Evolutionary conservation across 1,139 yeast species (phyloP).

Genomic region (Tardiomyces blankii): DNA sequence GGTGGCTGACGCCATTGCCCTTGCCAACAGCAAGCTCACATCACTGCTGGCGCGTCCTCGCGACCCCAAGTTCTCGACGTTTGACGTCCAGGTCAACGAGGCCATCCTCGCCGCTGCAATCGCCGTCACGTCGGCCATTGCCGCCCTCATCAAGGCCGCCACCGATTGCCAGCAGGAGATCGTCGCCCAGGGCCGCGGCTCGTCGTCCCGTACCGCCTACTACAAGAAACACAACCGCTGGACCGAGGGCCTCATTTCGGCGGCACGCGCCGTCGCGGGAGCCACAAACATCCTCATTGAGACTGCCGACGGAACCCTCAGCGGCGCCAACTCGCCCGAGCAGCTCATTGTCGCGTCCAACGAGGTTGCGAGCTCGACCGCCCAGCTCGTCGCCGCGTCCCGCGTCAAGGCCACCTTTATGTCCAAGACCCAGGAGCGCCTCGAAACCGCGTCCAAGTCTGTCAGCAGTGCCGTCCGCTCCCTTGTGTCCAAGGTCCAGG

Average conservation of each 20-base stretch:
- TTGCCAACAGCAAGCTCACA: slow-evolving; percentile 53
- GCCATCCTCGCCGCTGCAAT: slow-evolving; percentile 71
- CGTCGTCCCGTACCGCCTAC: slow-evolving; percentile 59
- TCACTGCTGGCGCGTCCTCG: slow-evolving; percentile 38
- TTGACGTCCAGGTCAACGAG: slow-evolving; percentile 63
- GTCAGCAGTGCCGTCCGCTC: slow-evolving; percentile 69
- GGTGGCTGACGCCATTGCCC: slow-evolving; percentile 59
- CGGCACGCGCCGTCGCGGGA: slow-evolving; percentile 81
- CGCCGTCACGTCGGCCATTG: slow-evolving; percentile 72
- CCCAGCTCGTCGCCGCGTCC: slow-evolving; percentile 87
- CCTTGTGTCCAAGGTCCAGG: slow-evolving; percentile 60
- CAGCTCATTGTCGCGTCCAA: slow-evolving; percentile 84
- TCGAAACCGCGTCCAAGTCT: slow-evolving; percentile 57
- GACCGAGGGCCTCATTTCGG: slow-evolving; percentile 91
- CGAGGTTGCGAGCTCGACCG: slow-evolving; percentile 89
- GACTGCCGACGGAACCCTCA: slow-evolving; percentile 78
- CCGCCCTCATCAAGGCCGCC: slow-evolving; percentile 61
- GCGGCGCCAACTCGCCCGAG: slow-evolving; percentile 56
- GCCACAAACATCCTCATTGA: slow-evolving; percentile 71
- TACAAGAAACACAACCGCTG: slow-evolving; percentile 84
- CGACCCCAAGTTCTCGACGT: slow-evolving; percentile 45
- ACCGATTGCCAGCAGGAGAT: slow-evolving; percentile 78
- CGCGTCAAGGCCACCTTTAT: slow-evolving; percentile 73
- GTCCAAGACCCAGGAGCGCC: slow-evolving; percentile 65
- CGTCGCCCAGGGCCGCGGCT: slow-evolving; percentile 60